Conservation (phyloP, 139 green algal species). For the Pleodorina starrii region DNA sequence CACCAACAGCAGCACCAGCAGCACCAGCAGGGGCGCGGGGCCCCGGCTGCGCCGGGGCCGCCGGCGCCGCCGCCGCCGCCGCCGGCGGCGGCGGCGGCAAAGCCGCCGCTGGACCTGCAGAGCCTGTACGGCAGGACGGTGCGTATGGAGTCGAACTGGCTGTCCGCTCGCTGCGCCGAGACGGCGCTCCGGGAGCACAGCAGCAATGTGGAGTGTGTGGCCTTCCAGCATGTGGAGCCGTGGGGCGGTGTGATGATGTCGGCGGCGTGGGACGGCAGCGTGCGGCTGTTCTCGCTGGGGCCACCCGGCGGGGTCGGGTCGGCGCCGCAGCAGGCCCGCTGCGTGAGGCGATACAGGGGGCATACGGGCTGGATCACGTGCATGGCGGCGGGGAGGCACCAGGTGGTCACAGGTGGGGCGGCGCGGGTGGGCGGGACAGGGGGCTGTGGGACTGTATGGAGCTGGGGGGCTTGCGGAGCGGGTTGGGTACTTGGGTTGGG, state of each 20-base stretch:
- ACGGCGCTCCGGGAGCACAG: slow-evolving; percentile 38
- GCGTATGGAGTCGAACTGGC: slow-evolving; percentile 23
- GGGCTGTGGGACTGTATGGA: background rate
- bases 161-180: slow-evolving; percentile 5
- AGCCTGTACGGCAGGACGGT: background rate
- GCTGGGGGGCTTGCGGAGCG: background rate
- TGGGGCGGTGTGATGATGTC: slow-evolving; percentile 43
- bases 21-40: background rate
- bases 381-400: slow-evolving; percentile 45
- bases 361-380: slow-evolving; percentile 52
- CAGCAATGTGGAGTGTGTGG: slow-evolving; percentile 55
- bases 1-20: background rate
- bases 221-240: slow-evolving; percentile 14
- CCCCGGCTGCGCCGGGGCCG: too few relatives aligned
- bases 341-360: slow-evolving; percentile 40
- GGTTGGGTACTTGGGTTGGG: background rate
- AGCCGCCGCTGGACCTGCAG: too few relatives aligned
- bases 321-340: slow-evolving; percentile 18
- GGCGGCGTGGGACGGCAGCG: slow-evolving; percentile 48
- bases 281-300: slow-evolving; percentile 44
- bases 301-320: background rate
- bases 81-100: too few relatives aligned
- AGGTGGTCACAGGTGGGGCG: slow-evolving; percentile 45
- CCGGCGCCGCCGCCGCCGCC: too few relatives aligned
- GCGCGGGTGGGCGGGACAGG: background rate